Evolutionary conservation across 441 rosid species (phyloP).

Genomic region (Arabidopsis lyrata): DNA sequence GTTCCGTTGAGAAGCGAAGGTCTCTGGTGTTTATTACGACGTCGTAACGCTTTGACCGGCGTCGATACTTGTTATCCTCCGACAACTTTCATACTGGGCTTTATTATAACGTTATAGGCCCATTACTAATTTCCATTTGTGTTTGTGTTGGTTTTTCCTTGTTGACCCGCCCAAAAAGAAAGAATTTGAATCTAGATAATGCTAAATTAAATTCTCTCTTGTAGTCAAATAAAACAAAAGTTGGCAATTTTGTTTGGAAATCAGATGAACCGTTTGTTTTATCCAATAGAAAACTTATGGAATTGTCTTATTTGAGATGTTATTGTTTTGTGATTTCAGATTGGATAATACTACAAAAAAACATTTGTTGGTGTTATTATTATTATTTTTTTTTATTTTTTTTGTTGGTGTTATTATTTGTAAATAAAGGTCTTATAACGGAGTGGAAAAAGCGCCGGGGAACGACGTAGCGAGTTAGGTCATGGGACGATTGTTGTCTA

Average conservation of each 20-base stretch:
- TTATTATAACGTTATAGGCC: neutral
- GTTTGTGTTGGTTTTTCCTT: neutral
- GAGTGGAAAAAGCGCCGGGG: neutral
- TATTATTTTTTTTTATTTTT: too few species aligned
- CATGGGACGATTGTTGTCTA: neutral
- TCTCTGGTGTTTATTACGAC: slow-evolving; percentile 28
- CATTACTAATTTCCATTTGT: neutral
- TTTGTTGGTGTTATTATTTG: neutral
- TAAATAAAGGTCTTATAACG: neutral
- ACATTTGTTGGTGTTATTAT: neutral
- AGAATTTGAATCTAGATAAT: neutral
- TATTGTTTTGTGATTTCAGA: neutral
- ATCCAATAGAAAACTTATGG: neutral
- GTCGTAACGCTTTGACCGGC: slow-evolving; percentile 31
- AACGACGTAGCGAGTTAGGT: neutral
- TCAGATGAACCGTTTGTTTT: neutral
- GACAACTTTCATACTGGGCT: slow-evolving; percentile 26
- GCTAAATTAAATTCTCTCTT: neutral
- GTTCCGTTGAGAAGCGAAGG: slow-evolving; percentile 40
- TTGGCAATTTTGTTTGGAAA: neutral
- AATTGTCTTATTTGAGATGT: neutral
- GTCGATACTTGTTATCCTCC: slow-evolving; percentile 16
- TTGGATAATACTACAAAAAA: neutral
- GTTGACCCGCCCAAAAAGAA: neutral
- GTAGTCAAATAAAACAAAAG: slow-evolving; percentile 12